Evolutionary conservation across 208 protist species (phyloP).

Genomic region (Acanthamoeba royreba): DNA sequence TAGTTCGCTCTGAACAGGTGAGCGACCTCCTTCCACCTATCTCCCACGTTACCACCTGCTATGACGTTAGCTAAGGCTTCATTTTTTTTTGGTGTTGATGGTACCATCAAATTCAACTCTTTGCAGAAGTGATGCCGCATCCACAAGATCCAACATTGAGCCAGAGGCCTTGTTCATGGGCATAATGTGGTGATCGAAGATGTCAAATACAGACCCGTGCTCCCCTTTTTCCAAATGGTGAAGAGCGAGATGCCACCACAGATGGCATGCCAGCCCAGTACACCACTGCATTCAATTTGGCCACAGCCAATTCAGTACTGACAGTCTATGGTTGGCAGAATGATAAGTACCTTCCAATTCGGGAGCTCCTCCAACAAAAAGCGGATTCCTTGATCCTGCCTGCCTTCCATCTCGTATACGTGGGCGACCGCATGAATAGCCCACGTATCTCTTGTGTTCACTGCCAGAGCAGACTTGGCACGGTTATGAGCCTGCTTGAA

Average conservation of each 20-base stretch:
- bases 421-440: not conserved
- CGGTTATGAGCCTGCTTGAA: not conserved
- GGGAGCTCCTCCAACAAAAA: not conserved
- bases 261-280: not conserved
- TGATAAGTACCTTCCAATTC: not conserved
- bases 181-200: not conserved
- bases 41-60: not conserved
- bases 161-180: not conserved
- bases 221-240: not conserved
- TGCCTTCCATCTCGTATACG: not conserved
- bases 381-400: not conserved
- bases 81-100: too few relatives aligned
- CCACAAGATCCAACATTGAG: not conserved
- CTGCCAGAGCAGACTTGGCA: not conserved
- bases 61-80: too few relatives aligned
- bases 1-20: not conserved
- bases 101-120: not conserved
- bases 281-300: too few relatives aligned
- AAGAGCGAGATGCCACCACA: constrained; percentile 3
- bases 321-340: too few relatives aligned
- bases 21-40: not conserved
- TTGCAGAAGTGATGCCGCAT: not conserved
- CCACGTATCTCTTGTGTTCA: not conserved
- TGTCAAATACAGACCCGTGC: not conserved
- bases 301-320: too few relatives aligned